Conservation (phyloP, 495 filamentous ascomycete genomes). For the Talaromyces proteolyticus region DNA sequence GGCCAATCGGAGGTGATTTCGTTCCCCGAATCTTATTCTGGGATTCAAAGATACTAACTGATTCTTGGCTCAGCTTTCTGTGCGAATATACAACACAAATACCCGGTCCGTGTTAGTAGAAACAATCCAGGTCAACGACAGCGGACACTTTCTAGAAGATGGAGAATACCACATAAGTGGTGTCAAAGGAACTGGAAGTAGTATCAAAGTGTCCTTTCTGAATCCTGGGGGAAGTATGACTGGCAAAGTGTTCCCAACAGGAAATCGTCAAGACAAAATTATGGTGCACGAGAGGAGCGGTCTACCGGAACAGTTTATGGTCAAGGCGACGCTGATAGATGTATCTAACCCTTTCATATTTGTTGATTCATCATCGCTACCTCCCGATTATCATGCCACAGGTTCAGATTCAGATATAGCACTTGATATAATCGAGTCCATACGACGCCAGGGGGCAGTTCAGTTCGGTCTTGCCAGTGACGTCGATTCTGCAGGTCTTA, state of each 20-base stretch:
- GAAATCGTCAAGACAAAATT: slow-evolving; percentile 12
- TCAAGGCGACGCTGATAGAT: slow-evolving; percentile 23
- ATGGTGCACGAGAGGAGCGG: slow-evolving; percentile 7
- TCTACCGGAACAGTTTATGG: slow-evolving; percentile 1
- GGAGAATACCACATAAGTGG: slow-evolving; percentile 21
- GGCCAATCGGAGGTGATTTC: slow-evolving; percentile 17
- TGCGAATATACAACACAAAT: slow-evolving; percentile 26
- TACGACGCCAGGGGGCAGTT: slow-evolving; percentile 21
- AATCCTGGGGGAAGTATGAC: slow-evolving; percentile 26
- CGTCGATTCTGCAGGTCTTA: slow-evolving; percentile 8
- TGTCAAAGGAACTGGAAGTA: slow-evolving; percentile 18
- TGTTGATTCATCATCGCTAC: slow-evolving; percentile 18
- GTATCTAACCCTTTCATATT: slow-evolving; percentile 29
- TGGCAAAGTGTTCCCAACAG: slow-evolving; percentile 23
- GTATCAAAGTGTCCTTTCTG: slow-evolving; percentile 21
- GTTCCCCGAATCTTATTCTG: not conserved
- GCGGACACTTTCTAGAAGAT: slow-evolving; percentile 17
- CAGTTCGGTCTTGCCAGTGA: slow-evolving; percentile 17
- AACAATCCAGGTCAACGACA: slow-evolving; percentile 16
- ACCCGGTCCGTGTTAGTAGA: slow-evolving; percentile 19
- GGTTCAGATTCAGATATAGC: slow-evolving; percentile 5
- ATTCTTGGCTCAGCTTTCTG: slow-evolving; percentile 15
- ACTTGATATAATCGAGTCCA: slow-evolving; percentile 15
- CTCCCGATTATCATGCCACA: not conserved
- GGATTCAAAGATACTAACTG: not conserved